Evolutionary conservation across 2,329 filamentous ascomycete genomes (phyloP), one percentile per base, ranked within the genome.

Genomic region (Nannizziopsis barbatae): DNA sequence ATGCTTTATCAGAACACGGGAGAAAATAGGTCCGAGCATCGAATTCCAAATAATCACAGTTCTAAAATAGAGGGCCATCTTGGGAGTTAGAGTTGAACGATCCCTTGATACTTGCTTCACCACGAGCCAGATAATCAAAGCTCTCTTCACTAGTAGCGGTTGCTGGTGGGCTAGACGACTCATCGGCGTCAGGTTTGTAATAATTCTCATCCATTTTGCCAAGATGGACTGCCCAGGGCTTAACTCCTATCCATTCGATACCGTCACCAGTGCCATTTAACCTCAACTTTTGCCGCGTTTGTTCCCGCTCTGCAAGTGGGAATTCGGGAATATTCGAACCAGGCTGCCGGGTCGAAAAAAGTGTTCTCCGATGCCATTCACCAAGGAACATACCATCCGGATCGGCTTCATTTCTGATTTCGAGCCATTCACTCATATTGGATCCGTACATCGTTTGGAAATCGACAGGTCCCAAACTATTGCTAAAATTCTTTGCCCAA

Each of bases 401-500:
- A 60, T 95, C 39, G 31, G 78, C 80, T 45, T 79, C 73, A 51
- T 83, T 74, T 46, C 88, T 75, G 5, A 93, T 74, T 22, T 73
- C 69, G 36, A 83, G 71, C 76, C 83, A 95, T 41, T 76, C 68
- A 14, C 73, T 67, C 50, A 93, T 71, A 42, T 81, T 70, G n/a
- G 73, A 64, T 36, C 82, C 82, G 62, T 92, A 93, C 64, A 86
- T 79, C 1, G 65, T 63, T 50, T 77, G 74, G 38, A 94, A 74
- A 52, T 68, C 66, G 27, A 85, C 79, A 0, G 70, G 59, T 9
- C 76, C 74, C 4, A 72, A 68, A 3, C 76, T 73, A 7, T 75
- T 74, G 41, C 73, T 71, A 65, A 93, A 95, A 64, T 95, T 94
- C 75, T 95, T 95, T 6, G 88, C 88, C 86, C 88, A 95, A 66